Evolutionary conservation across 2,329 filamentous ascomycete species (phyloP), one percentile per base, ranked within the genome.

Genomic region (Lasiodiplodia sp.): DNA sequence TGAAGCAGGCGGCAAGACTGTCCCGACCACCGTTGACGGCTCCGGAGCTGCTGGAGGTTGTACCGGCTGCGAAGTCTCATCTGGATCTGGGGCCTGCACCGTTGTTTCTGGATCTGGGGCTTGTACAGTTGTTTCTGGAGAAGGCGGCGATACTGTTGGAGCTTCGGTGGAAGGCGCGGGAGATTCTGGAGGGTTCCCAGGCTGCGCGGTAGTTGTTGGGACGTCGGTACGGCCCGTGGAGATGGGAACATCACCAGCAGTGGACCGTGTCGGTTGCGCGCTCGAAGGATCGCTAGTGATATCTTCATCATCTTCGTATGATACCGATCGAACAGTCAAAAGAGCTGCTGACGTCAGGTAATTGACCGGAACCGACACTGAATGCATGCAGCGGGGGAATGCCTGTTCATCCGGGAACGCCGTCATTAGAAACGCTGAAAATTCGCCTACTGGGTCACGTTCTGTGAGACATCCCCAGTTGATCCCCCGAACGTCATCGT

Each of bases 391-490:
- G 21, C 49, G 16, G 16, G 49, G 49, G 25, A 52, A 52, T 25
- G 49, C 49, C n/a, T 16, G 2, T 52, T 52, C 49, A 25, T 52
- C 49, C 25, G 49, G n/a, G 49, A 52, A 52, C 10, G n/a, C 49
- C 4, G n/a, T 18, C n/a, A 52, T 52, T 18, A 52, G 49, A 4
- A 52, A 52, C 49, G 49, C 49, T 7, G 49, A 52, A 18, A 52
- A 23, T 23, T 52, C 49, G n/a, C 49, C 49, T 8, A 52, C 49
- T 16, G 49, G 49, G n/a, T 52, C 49, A 4, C 49, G 49, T 23
- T 52, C 49, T 52, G 49, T 52, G 23, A 52, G 49, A 21, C 49
- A 52, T 14, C 49, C 49, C 49, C 49, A 52, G n/a, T 52, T 52
- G 49, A 52, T 52, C 2, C 49, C 49, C n/a, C 49, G n/a, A 52